These are phyloP conservation scores for Fraxinus pennsylvanica DNA, from an alignment of 257 asterid species.

Conservation along the genomic window DNA sequence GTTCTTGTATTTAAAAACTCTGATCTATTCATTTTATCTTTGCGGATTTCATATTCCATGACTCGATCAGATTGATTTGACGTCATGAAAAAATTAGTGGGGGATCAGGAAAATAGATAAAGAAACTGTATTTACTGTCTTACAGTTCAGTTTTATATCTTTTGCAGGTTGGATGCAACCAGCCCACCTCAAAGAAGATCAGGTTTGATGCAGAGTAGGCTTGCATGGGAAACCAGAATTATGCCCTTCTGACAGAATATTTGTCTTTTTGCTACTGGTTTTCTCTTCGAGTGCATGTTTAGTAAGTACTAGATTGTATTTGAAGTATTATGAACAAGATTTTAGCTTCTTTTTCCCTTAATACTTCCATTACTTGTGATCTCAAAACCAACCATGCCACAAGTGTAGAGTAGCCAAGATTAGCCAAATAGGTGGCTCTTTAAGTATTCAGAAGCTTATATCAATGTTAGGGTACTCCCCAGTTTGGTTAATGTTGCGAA, in stretches of 20 bases:
- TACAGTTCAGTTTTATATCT: not conserved
- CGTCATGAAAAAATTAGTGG: not conserved
- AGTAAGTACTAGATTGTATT: not conserved
- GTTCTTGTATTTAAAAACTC: not conserved
- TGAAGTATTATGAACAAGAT: not conserved
- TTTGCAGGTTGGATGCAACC: constrained; percentile 63
- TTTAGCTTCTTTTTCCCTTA: not conserved
- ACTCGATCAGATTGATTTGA: not conserved
- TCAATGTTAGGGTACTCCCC: too few species aligned
- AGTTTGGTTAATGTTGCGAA: too few species aligned
- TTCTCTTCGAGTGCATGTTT: not conserved
- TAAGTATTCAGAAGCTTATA: too few species aligned
- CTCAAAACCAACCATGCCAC: too few species aligned
- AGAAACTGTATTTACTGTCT: not conserved
- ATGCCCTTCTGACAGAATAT: not conserved
- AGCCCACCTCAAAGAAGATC: constrained; percentile 74
- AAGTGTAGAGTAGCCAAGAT: too few species aligned
- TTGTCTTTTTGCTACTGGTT: not conserved
- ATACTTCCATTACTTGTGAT: not conserved
- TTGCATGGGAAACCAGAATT: not conserved
- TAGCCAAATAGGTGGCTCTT: too few species aligned
- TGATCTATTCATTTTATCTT: not conserved
- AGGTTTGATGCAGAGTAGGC: constrained; percentile 51
- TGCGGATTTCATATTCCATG: not conserved
- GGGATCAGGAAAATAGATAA: not conserved